A percentile compares a stretch with the other conserved stretches of the same genome.
Conservation (phyloP, 768 basidiomycete species). For the Strobilomyces confusus region DNA sequence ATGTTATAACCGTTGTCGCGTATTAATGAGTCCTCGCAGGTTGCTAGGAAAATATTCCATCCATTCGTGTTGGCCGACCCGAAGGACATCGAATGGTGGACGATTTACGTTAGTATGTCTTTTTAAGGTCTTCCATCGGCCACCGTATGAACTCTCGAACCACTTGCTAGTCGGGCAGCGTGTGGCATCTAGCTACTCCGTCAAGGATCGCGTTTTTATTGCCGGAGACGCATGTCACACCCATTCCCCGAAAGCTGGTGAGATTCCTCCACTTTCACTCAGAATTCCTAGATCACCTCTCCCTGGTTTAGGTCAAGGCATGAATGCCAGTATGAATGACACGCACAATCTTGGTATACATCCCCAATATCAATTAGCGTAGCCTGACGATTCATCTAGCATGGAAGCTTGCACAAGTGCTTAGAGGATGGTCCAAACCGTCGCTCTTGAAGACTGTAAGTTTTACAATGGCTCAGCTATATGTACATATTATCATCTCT, state of each 20-base stretch:
- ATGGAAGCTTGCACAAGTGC: constrained; percentile 44
- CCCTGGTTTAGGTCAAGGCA: constrained; percentile 28
- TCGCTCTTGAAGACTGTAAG: constrained; percentile 36
- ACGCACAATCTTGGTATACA: constrained; percentile 59
- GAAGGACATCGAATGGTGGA: constrained; percentile 36
- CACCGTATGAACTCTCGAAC: background rate
- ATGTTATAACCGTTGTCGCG: background rate
- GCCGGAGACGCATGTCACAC: constrained; percentile 72
- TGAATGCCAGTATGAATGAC: constrained; percentile 56
- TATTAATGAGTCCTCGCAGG: constrained; percentile 30
- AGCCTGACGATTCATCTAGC: constrained; percentile 43
- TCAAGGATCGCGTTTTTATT: constrained; percentile 62
- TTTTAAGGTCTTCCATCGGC: background rate
- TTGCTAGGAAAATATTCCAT: constrained; percentile 50
- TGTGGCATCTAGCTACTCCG: constrained; percentile 26
- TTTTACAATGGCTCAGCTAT: background rate
- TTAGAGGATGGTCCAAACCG: constrained; percentile 36
- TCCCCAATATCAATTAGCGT: constrained; percentile 31
- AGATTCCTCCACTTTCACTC: background rate
- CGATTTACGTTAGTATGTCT: constrained; percentile 42
- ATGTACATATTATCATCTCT: background rate
- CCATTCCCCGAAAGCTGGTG: constrained; percentile 61
- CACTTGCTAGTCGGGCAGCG: constrained; percentile 54
- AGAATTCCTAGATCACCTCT: background rate
- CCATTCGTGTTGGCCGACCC: constrained; percentile 52